Percentiles rank a stretch among this genome's conserved stretches.
Conservation (phyloP, 441 rosid genomes). For the Erodium chrysanthum region DNA sequence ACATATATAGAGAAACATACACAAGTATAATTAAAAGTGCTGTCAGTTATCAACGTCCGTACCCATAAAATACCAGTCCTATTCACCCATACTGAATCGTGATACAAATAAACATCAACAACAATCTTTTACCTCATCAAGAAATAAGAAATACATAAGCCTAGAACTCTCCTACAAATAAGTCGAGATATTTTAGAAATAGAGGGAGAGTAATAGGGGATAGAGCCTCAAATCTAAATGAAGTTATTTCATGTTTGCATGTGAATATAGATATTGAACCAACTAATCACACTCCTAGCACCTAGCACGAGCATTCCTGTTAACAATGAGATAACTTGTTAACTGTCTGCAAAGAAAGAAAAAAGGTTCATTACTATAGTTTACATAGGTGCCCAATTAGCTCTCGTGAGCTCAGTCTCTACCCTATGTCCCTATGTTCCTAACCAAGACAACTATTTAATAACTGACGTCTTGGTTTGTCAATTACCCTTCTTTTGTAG, state of each 20-base stretch:
- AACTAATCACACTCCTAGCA: not conserved
- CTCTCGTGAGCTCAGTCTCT: not conserved
- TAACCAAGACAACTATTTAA: not conserved
- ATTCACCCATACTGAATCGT: not conserved
- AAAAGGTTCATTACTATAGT: not conserved
- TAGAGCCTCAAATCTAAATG: not conserved
- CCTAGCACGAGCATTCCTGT: not conserved
- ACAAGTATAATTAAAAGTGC: not conserved
- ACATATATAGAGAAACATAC: not conserved
- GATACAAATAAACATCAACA: not conserved
- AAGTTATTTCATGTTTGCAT: not conserved
- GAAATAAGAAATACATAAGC: not conserved
- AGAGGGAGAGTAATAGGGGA: too few species aligned
- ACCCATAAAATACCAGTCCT: too few species aligned
- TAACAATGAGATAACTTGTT: not conserved
- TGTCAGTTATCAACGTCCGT: not conserved
- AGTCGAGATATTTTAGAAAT: too few species aligned
- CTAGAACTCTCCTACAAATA: not conserved
- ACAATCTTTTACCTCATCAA: too few species aligned
- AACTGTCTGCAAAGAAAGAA: not conserved
- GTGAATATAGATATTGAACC: not conserved
- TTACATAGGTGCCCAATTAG: not conserved
- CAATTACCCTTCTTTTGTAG: too few species aligned
- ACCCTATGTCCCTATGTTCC: not conserved
- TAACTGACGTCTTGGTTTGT: not conserved